Conservation (phyloP, 805 yeast species). For the Zygoascus biomembranicola region DNA sequence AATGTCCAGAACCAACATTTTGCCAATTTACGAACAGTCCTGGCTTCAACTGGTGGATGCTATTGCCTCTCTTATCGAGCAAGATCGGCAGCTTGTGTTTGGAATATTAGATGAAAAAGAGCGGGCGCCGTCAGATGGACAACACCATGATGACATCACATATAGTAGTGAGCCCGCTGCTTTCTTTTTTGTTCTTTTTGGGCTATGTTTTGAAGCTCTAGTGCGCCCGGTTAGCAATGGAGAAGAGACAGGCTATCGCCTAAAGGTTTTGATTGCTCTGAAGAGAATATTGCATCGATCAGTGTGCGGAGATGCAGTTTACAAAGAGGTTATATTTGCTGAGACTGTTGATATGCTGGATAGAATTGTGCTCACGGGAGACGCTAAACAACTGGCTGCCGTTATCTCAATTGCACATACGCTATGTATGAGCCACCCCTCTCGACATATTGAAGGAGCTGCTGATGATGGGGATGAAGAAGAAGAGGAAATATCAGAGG, state of each 20-base stretch:
- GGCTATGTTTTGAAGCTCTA: constrained; percentile 74
- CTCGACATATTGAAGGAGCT: constrained; percentile 4
- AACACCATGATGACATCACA: constrained; percentile 17
- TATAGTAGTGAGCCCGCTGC: constrained; percentile 26
- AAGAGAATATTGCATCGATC: constrained; percentile 47
- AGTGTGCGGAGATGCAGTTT: constrained; percentile 49
- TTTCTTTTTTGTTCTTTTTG: constrained; percentile 71
- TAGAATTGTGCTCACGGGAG: constrained; percentile 53
- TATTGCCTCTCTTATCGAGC: constrained; percentile 54
- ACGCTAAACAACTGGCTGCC: constrained; percentile 37
- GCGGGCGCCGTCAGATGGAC: constrained; percentile 19
- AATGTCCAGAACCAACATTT: constrained; percentile 32
- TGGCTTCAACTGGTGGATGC: constrained; percentile 80
- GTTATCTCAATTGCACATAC: constrained; percentile 51
- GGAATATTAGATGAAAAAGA: constrained; percentile 48
- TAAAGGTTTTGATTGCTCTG: constrained; percentile 41
- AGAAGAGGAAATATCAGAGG: constrained; percentile 39
- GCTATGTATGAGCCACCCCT: constrained; percentile 42
- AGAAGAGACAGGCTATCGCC: constrained; percentile 19
- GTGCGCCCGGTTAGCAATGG: constrained; percentile 33
- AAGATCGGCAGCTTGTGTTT: constrained; percentile 37
- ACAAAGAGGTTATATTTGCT: constrained; percentile 58
- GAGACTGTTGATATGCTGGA: constrained; percentile 75
- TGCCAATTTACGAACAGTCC: constrained; percentile 43
- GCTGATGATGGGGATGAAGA: constrained; percentile 9